Evolutionary conservation across 352 stramenopile genomes (phyloP).

Genomic region (Phytophthora aleatoria): DNA sequence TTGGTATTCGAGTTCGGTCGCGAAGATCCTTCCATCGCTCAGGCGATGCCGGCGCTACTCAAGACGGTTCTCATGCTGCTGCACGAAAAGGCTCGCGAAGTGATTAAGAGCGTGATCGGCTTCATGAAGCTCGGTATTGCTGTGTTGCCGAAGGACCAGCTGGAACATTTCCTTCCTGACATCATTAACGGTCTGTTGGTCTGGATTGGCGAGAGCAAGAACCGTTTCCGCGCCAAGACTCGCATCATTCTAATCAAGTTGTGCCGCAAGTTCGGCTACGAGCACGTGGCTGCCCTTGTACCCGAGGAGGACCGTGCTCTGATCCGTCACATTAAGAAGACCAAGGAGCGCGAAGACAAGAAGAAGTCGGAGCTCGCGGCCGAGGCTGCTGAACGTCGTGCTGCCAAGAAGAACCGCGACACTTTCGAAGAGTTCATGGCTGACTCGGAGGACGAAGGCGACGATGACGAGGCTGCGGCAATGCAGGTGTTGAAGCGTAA

Average conservation of each 20-base stretch:
- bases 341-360: slow-evolving; percentile 90
- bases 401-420: slow-evolving; percentile 54
- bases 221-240: slow-evolving; percentile 95
- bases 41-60: slow-evolving; percentile 88
- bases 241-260: slow-evolving; percentile 97
- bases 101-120: slow-evolving; percentile 96
- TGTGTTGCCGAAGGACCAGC: slow-evolving; percentile 86
- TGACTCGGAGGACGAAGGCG: slow-evolving; percentile 82
- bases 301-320: slow-evolving; percentile 90
- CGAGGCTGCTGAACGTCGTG: slow-evolving; percentile 45
- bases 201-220: slow-evolving; percentile 95
- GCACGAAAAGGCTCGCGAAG: slow-evolving; percentile 94
- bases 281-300: slow-evolving; percentile 89
- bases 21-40: slow-evolving; percentile 61
- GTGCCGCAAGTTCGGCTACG: slow-evolving; percentile 93
- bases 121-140: slow-evolving; percentile 97
- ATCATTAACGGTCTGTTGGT: slow-evolving; percentile 93
- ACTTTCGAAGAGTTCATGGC: slow-evolving; percentile 86
- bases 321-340: slow-evolving; percentile 97
- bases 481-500: slow-evolving; percentile 83
- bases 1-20: slow-evolving; percentile 95
- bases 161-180: slow-evolving; percentile 91
- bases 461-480: slow-evolving; percentile 79
- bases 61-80: slow-evolving; percentile 93
- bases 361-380: slow-evolving; percentile 80